Base-by-base conservation (phyloP, 2,329 filamentous ascomycete species). In the Gliomastix tumulicola region DNA sequence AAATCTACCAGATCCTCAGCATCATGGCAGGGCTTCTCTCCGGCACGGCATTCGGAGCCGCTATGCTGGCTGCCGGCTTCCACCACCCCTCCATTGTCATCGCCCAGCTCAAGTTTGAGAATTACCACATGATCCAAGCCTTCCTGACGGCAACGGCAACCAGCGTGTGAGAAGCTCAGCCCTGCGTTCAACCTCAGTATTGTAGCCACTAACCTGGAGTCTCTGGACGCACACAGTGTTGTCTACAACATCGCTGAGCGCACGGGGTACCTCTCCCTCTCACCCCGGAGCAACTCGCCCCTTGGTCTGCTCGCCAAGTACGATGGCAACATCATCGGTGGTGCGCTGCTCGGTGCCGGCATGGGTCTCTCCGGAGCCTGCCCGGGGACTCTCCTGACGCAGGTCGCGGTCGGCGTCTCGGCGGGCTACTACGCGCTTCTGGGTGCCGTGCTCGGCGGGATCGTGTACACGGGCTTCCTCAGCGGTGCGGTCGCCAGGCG, bases 321-420 rank as follows among this genome's bases (percentile, higher is more conserved):
- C 47, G 79, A 82, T 47, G 80, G 77, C 38, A 84, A 85, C 51
- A 55, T 83, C 32, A 45, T 82, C 44, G 81, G 81, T 38, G 81
- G 80, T 5, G 49, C 65, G 13, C 56, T 83, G 4, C 67, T 82
- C 19, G 80, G 81, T 23, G 53, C 69, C n/a, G 81, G 81, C 38
- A 82, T 84, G 79, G 68, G 75, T 6, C 57, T 83, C 13, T 72
- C 78, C 0, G 79, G 78, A 8, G 72, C 79, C 1, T 84, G 80
- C 41, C 78, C 81, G 0, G 81, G 81, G 1, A 82, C 78, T 1
- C 66, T 82, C 6, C 67, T 82, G 34, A 69, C 73, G 0, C 80
- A 85, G 54, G 48, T 76, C 10, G 77, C 69, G 3, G 59, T 68
- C 11, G 70, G 74, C 2, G 59, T 79, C 4, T 56, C 49, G 3